These are phyloP conservation scores for Gillenia trifoliata DNA, from an alignment of 306 rosid genomes.

Conservation along the genomic window DNA sequence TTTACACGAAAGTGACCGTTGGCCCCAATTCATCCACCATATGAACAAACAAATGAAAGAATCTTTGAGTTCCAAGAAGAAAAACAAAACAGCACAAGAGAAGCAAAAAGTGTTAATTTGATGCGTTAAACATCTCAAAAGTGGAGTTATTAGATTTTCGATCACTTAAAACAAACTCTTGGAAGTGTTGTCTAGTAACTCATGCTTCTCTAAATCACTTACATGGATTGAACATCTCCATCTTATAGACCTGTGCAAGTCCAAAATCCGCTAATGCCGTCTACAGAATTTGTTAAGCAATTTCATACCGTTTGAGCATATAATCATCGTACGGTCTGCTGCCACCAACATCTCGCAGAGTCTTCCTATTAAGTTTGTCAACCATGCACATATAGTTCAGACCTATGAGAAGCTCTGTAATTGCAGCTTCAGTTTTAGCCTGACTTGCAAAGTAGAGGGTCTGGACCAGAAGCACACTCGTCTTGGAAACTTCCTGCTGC, in stretches of 20 bases:
- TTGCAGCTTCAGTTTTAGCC: conserved; percentile 69
- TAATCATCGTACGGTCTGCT: conserved; percentile 12
- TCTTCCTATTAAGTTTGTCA: conserved; percentile 17
- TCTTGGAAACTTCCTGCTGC: conserved; percentile 33
- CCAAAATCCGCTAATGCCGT: conserved; percentile 2
- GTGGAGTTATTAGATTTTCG: not conserved
- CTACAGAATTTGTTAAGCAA: not conserved
- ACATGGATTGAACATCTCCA: not conserved
- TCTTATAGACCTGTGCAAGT: not conserved
- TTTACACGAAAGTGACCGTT: not conserved
- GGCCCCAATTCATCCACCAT: not conserved
- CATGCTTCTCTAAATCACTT: not conserved
- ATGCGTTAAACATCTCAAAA: not conserved
- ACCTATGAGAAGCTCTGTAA: conserved; percentile 73
- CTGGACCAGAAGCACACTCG: conserved; percentile 56
- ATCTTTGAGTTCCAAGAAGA: not conserved
- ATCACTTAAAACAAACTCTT: not conserved
- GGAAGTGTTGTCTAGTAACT: not conserved
- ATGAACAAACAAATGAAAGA: conserved; percentile 14
- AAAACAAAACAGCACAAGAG: not conserved
- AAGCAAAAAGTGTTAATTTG: not conserved
- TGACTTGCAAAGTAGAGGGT: conserved; percentile 74
- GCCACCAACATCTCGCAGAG: conserved; percentile 19
- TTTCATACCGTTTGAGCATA: conserved; percentile 18
- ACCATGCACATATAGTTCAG: conserved; percentile 49